Evolutionary conservation across 148 eudicot species (phyloP).

Genomic region (Spergularia bocconei): DNA sequence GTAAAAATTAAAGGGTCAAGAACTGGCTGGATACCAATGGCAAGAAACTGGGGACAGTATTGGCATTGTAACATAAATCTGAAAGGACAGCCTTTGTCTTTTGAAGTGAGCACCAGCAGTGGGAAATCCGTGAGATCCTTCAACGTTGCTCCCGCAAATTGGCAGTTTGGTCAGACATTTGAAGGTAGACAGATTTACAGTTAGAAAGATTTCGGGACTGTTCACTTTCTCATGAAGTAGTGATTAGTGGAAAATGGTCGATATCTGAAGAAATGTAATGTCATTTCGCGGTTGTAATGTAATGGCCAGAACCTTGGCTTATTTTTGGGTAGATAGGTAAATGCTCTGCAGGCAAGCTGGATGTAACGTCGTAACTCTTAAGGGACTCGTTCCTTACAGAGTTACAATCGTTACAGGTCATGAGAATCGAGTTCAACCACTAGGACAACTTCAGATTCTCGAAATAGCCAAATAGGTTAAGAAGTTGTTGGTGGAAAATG

Average conservation of each 20-base stretch:
- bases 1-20: constrained; percentile 68
- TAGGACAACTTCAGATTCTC: too few relatives aligned
- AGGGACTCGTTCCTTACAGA: too few relatives aligned
- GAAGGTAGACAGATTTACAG: constrained; percentile 61
- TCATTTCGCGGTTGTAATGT: neutral
- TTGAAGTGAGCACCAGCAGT: constrained; percentile 57
- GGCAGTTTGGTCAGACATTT: constrained; percentile 74
- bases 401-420: too few relatives aligned
- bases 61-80: constrained; percentile 64
- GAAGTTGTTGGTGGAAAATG: too few relatives aligned
- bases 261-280: neutral
- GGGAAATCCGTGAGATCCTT: constrained; percentile 49
- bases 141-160: constrained; percentile 58
- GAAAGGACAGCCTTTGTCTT: constrained; percentile 60
- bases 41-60: constrained; percentile 79
- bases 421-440: too few relatives aligned
- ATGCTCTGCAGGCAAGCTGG: too few relatives aligned
- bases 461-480: too few relatives aligned
- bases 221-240: neutral
- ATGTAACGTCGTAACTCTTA: too few relatives aligned
- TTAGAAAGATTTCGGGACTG: neutral
- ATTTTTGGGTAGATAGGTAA: neutral
- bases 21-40: constrained; percentile 76
- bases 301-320: neutral
- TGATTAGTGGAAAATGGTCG: neutral